These are phyloP conservation scores for Coemansia asiatica DNA, from an alignment of 192 early-diverging fungal species.

Conservation along the genomic window DNA sequence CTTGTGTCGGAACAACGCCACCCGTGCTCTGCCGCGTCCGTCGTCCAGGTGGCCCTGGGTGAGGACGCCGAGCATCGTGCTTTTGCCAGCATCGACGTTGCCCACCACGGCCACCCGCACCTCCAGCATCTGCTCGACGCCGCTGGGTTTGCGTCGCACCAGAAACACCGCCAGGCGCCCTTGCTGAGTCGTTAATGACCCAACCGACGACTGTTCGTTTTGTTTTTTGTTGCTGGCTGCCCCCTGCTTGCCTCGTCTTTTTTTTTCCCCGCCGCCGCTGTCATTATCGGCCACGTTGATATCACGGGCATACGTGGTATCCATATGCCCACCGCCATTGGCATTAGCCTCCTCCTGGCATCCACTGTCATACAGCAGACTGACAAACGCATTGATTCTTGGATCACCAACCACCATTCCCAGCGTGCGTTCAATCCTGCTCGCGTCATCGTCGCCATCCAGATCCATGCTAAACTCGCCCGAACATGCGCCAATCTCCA, in stretches of 20 bases:
- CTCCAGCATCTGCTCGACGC: constrained; percentile 83
- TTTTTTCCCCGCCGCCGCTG: background rate
- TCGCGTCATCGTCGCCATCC: constrained; percentile 44
- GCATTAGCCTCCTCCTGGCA: background rate
- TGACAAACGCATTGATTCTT: constrained; percentile 26
- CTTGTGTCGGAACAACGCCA: constrained; percentile 86
- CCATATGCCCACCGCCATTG: background rate
- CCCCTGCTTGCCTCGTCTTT: background rate
- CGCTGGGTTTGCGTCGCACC: constrained; percentile 67
- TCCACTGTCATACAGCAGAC: constrained; percentile 33
- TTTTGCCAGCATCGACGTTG: constrained; percentile 87
- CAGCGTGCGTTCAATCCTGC: constrained; percentile 52
- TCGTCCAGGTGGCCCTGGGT: constrained; percentile 91
- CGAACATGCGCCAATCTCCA: constrained; percentile 77
- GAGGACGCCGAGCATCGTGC: constrained; percentile 85
- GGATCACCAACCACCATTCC: constrained; percentile 23
- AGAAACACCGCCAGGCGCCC: constrained; percentile 42
- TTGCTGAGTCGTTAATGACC: background rate
- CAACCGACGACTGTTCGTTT: background rate
- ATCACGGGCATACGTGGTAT: constrained; percentile 20
- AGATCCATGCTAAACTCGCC: constrained; percentile 74
- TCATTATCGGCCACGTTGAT: background rate
- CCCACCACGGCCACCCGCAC: constrained; percentile 86
- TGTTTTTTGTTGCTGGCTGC: background rate
- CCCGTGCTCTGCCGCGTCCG: constrained; percentile 85